Conservation (phyloP, 176 grass and related monocot species). For the Eleusine indica region DNA sequence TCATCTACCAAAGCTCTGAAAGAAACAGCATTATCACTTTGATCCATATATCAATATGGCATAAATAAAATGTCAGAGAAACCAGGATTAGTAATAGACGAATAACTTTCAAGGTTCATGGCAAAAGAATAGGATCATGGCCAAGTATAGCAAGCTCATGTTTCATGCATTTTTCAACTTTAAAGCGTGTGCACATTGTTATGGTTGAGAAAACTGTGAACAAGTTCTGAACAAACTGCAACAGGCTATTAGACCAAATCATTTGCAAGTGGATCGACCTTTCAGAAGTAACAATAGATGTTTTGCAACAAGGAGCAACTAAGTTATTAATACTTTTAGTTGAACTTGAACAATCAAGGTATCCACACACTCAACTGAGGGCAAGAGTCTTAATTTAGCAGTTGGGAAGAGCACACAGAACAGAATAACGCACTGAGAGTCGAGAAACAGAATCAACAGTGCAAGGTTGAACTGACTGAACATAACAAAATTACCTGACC, state of each 20-base stretch:
- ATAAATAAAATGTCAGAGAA: conserved; percentile 9
- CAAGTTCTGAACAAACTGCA: background rate
- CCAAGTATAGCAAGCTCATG: background rate
- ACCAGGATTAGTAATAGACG: background rate
- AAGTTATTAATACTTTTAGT: background rate
- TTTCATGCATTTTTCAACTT: background rate
- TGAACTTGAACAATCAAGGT: background rate
- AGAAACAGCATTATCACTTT: background rate
- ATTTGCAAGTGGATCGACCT: background rate
- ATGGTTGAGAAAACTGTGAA: background rate
- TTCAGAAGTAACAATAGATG: background rate
- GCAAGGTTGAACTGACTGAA: background rate
- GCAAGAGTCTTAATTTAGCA: background rate
- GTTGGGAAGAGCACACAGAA: background rate
- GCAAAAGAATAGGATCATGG: conserved; percentile 1
- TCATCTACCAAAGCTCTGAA: background rate
- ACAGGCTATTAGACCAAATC: background rate
- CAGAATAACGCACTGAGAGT: background rate
- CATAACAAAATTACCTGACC: conserved; percentile 54
- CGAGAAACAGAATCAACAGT: background rate
- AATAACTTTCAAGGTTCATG: background rate
- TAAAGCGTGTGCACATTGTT: background rate
- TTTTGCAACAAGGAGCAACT: background rate
- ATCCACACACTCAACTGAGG: background rate
- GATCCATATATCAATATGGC: background rate